Evolutionary conservation across 2,329 filamentous ascomycete genomes (phyloP).

Genomic region (Metarhizium robertsii): DNA sequence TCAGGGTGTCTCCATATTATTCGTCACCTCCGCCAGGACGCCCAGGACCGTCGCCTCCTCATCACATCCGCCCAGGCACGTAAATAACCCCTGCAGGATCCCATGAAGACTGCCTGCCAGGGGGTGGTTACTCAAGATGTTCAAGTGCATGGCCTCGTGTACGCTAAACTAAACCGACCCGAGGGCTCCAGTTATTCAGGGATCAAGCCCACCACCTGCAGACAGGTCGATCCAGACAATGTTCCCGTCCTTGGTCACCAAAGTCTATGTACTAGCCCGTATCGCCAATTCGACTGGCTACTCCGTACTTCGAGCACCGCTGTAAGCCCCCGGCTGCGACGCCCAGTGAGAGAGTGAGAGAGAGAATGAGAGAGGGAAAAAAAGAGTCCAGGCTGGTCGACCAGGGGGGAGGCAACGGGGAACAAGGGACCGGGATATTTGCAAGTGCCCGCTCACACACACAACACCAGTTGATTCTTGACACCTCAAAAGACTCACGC

Average conservation of each 20-base stretch:
- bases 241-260: no score
- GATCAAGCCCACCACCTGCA: neutral
- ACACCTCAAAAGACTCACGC: slow-evolving; percentile 1
- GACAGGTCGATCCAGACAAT: neutral
- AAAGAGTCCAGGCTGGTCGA: neutral
- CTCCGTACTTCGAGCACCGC: neutral
- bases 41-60: neutral
- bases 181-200: neutral
- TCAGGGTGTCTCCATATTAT: no score
- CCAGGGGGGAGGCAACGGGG: neutral
- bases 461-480: neutral
- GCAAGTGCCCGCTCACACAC: neutral
- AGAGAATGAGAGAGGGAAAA: neutral
- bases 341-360: neutral
- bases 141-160: no score
- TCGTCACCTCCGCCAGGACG: no score
- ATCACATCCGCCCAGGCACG: neutral
- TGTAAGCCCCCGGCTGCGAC: neutral
- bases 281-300: neutral
- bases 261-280: neutral
- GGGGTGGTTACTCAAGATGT: no score
- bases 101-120: neutral
- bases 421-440: neutral
- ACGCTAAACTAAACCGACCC: no score
- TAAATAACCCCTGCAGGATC: neutral